These are phyloP conservation scores for Lyophyllum atratum DNA, from an alignment of 768 basidiomycete genomes.

Conservation along the genomic window DNA sequence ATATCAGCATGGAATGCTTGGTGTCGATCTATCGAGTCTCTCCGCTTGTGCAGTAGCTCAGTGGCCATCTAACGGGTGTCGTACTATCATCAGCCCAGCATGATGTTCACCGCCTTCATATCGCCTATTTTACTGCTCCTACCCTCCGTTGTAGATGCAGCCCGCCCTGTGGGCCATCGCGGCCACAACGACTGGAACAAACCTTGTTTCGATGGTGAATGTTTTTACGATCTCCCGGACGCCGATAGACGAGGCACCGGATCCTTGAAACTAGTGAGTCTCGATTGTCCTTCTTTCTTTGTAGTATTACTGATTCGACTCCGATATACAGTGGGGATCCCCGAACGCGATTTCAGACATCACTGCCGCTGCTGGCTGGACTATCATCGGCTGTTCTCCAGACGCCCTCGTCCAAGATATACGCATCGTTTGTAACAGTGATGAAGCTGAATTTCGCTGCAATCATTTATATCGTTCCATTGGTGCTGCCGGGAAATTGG, in stretches of 20 bases:
- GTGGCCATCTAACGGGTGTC: no score
- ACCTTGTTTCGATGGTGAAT: conserved; percentile 2
- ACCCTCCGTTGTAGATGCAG: background rate
- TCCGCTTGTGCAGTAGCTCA: no score
- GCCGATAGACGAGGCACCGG: background rate
- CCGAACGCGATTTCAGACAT: conserved; percentile 37
- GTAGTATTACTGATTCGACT: background rate
- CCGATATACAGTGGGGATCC: background rate
- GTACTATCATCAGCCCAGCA: no score
- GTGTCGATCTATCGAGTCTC: no score
- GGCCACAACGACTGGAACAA: conserved; percentile 1
- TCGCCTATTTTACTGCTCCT: background rate
- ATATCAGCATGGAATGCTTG: no score
- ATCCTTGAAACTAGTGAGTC: background rate
- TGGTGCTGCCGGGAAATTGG: conserved; percentile 46
- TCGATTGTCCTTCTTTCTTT: background rate
- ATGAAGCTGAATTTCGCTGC: conserved; percentile 30
- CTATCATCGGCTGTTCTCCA: conserved; percentile 45
- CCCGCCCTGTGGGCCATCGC: background rate
- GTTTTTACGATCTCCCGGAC: background rate
- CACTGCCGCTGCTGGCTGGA: conserved; percentile 51
- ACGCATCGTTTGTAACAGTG: conserved; percentile 44
- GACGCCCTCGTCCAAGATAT: conserved; percentile 42
- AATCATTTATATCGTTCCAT: conserved; percentile 35
- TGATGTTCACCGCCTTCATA: background rate